Conservation (phyloP, 768 basidiomycete genomes). For the Lactarius trivialis region DNA sequence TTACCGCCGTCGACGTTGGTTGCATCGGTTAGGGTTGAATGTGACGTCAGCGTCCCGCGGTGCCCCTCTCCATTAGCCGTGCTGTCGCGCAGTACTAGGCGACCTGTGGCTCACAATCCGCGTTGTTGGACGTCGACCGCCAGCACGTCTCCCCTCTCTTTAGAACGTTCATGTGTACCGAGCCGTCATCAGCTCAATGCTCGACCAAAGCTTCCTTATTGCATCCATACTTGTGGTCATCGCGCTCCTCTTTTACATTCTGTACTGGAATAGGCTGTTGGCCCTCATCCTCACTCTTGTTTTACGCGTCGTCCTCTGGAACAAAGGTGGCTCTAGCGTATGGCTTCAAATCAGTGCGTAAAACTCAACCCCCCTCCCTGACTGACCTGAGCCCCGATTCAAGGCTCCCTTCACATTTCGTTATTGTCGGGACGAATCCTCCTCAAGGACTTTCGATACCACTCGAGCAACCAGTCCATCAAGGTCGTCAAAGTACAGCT, state of each 20-base stretch:
- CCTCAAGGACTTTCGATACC: slow-evolving; percentile 81
- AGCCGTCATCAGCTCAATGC: slow-evolving; percentile 34
- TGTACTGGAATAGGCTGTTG: slow-evolving; percentile 87
- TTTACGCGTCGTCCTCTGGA: slow-evolving; percentile 74
- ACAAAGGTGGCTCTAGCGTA: slow-evolving; percentile 61
- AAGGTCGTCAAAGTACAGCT: slow-evolving; percentile 78
- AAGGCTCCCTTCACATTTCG: slow-evolving; percentile 90
- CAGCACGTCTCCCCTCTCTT: background rate
- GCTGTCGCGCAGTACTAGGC: background rate
- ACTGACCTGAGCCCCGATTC: slow-evolving; percentile 2
- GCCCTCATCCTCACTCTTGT: slow-evolving; percentile 58
- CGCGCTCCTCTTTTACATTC: slow-evolving; percentile 65
- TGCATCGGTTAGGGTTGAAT: slow-evolving; percentile 11
- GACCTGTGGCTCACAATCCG: too few species aligned
- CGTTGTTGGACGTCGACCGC: background rate
- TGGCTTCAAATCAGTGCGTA: slow-evolving; percentile 77
- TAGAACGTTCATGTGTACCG: background rate
- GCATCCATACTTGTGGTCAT: slow-evolving; percentile 52
- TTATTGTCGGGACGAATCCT: slow-evolving; percentile 81
- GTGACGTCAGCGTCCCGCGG: background rate
- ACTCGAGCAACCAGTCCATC: slow-evolving; percentile 88
- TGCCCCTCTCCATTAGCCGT: background rate
- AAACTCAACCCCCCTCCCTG: background rate
- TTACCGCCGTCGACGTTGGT: slow-evolving; percentile 28
- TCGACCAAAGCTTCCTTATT: slow-evolving; percentile 54